Evolutionary conservation across 1,284 basidiomycete species (phyloP).

Genomic region (Ceratobasidium sp.): DNA sequence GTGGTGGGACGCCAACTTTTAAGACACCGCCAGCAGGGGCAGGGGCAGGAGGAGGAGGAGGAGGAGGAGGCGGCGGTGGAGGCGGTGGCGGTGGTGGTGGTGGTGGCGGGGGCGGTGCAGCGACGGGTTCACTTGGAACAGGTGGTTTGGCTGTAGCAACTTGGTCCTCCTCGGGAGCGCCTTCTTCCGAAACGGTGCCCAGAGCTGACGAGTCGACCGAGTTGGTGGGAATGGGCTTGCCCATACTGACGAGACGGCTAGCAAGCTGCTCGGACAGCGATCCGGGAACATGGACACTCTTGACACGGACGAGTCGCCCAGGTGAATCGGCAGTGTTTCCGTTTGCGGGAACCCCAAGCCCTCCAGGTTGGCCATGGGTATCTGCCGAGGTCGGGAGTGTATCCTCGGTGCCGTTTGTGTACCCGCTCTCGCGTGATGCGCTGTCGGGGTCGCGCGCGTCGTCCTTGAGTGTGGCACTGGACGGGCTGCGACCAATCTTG

Average conservation of each 20-base stretch:
- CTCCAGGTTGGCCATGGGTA: slow-evolving; percentile 49
- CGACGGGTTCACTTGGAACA: slow-evolving; percentile 44
- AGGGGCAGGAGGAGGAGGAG: slow-evolving; percentile 41
- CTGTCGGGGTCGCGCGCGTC: slow-evolving; percentile 65
- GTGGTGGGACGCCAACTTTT: slow-evolving; percentile 50
- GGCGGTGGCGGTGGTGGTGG: slow-evolving; percentile 49
- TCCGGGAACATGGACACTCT: slow-evolving; percentile 49
- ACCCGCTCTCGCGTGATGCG: slow-evolving; percentile 59
- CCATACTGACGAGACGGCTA: slow-evolving; percentile 59
- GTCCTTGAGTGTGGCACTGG: slow-evolving; percentile 46
- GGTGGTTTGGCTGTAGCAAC: background rate
- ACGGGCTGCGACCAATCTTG: slow-evolving; percentile 26
- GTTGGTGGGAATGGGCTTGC: slow-evolving; percentile 45
- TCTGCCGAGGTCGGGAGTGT: slow-evolving; percentile 63
- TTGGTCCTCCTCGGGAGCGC: background rate
- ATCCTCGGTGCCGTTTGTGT: slow-evolving; percentile 58
- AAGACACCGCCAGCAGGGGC: slow-evolving; percentile 54
- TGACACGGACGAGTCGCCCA: slow-evolving; percentile 41
- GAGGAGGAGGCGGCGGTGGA: slow-evolving; percentile 40
- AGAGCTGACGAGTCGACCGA: slow-evolving; percentile 51
- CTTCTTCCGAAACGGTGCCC: slow-evolving; percentile 46
- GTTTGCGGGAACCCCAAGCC: slow-evolving; percentile 36
- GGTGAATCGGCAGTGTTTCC: slow-evolving; percentile 38
- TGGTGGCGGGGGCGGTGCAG: slow-evolving; percentile 42
- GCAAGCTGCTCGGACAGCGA: slow-evolving; percentile 64